Evolutionary conservation across 2,329 filamentous ascomycete species (phyloP), one percentile per base, ranked within the genome.

Genomic region (Aspergillus nomiae): DNA sequence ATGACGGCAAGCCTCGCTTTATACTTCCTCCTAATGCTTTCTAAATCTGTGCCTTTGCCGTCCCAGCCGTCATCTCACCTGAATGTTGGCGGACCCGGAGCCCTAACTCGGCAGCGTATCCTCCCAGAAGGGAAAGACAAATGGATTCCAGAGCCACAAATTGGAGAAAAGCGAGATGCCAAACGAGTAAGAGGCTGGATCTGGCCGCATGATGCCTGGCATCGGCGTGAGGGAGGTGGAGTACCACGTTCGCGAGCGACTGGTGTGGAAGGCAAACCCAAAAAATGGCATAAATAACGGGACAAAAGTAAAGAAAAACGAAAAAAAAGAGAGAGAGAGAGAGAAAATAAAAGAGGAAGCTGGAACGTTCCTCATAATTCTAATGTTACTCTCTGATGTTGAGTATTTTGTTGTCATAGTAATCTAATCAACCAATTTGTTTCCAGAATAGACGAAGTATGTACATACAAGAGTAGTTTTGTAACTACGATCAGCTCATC

Each of bases 21-120:
- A 8, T 90, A 87, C 79, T 89, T 87, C 69, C 75, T 90, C 19
- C 84, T 89, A 61, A 89, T 89, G 86, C 83, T 89, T 4, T 86
- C 87, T 28, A 88, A 87, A 72, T 83, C 87, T 59, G 81, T 83
- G 46, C 84, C 86, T 1, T 78, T 90, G 43, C 84, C 84, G 1
- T 81, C 83, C 4, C 86, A 89, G 62, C 76, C 78, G 50, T 81
- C 83, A 16, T 87, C 85, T 74, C 82, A 83, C 67, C 81, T 89
- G 76, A 86, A 89, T 58, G 84, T 89, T 26, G 87, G 87, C 10
- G 85, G 83, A 4, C 85, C 86, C 1, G 84, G 84, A 3, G 83
- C 84, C 0, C 69, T 87, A 60, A 87, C 85, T 3, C 78, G 87
- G 41, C 83, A 86, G 71, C 83, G 84, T 55, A 79, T 84, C 65